Percentiles rank a stretch among this genome's conserved stretches.
Conservation (phyloP, 768 basidiomycete species). For the Hericium rajendrae region DNA sequence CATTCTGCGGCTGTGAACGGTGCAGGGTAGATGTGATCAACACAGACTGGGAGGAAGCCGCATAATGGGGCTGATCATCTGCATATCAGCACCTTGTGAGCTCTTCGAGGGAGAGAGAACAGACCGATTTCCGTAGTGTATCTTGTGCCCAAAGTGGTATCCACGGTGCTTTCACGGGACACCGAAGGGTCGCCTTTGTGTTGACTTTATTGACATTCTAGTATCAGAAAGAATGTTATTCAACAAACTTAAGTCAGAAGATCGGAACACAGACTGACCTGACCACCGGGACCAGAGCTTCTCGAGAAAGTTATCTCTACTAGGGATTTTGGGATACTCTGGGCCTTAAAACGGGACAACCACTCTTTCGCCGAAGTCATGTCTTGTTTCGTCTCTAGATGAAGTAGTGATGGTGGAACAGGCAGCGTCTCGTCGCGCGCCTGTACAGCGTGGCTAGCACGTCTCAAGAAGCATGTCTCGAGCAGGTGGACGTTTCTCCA, state of each 20-base stretch:
- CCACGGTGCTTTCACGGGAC: slow-evolving; percentile 49
- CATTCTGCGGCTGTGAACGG: slow-evolving; percentile 72
- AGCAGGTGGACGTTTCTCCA: too few relatives aligned
- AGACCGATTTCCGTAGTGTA: slow-evolving; percentile 37
- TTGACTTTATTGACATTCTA: slow-evolving; percentile 89
- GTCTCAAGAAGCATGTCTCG: too few relatives aligned
- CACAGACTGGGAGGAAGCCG: slow-evolving; percentile 57
- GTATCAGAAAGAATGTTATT: not conserved
- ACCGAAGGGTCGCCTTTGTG: slow-evolving; percentile 65
- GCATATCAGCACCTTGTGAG: not conserved
- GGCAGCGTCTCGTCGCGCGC: slow-evolving; percentile 2
- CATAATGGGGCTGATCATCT: slow-evolving; percentile 45
- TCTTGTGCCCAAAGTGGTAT: slow-evolving; percentile 59
- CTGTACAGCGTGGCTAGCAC: too few relatives aligned
- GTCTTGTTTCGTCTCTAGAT: slow-evolving; percentile 8
- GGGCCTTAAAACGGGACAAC: slow-evolving; percentile 5
- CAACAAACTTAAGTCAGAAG: slow-evolving; percentile 3
- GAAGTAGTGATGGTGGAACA: slow-evolving; percentile 8
- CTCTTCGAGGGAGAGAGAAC: slow-evolving; percentile 16
- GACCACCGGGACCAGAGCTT: slow-evolving; percentile 81
- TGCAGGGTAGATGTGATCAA: slow-evolving; percentile 58
- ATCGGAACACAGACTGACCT: slow-evolving; percentile 33
- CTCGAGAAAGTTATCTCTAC: slow-evolving; percentile 64
- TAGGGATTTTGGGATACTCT: slow-evolving; percentile 34
- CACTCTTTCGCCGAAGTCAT: slow-evolving; percentile 9